Base-by-base conservation (phyloP, 2,329 filamentous ascomycete genomes). In the Aspergillus luchuensis region DNA sequence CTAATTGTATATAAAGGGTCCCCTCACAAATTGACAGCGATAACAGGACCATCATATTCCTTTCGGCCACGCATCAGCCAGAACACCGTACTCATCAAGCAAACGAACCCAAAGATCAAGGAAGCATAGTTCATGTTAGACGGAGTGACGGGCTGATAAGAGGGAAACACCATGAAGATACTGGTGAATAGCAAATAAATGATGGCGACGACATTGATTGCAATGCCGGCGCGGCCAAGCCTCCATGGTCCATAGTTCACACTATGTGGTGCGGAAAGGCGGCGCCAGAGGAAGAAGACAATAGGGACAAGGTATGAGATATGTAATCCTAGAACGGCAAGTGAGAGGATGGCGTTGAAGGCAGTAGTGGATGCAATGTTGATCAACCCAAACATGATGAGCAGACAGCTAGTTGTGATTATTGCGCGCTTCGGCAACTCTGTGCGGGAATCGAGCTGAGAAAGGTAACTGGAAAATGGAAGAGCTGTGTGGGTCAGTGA, bases 131-230 rank as follows among this genome's bases (percentile, higher is more conserved):
- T 84, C 75, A 81, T 79, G 8, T 72, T 78, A 1, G 67, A 66
- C 0, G 74, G 61, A 1, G 69, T 70, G 0, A 73, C 65, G 1
- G 68, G 70, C 1, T 66, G 73, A 2, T 66, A 69, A 2, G 76
- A 73, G 69, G 79, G 78, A 75, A 78, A 80, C 45, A 86, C 81
- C 33, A 77, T 79, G 74, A 82, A 86, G 68, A 87, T 84, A 8
- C 81, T 77, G 2, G 85, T 74, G 23, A 85, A 79, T 0, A 80
- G 58, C 62, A 81, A 77, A 66, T 85, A 87, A 1, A 76, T 38
- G 63, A 81, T 81, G 0, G 82, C 81, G 1, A 76, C 63, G 55
- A 86, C 85, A 64, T 60, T 45, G 36, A 58, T 25, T 3, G 17
- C 10, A 7, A 56, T 6, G 1, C 61, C 61, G 5, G 43, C 7